phyloP scores from a whole-genome alignment of 352 stramenopile species.

The Pythium folliculosum region DNA sequence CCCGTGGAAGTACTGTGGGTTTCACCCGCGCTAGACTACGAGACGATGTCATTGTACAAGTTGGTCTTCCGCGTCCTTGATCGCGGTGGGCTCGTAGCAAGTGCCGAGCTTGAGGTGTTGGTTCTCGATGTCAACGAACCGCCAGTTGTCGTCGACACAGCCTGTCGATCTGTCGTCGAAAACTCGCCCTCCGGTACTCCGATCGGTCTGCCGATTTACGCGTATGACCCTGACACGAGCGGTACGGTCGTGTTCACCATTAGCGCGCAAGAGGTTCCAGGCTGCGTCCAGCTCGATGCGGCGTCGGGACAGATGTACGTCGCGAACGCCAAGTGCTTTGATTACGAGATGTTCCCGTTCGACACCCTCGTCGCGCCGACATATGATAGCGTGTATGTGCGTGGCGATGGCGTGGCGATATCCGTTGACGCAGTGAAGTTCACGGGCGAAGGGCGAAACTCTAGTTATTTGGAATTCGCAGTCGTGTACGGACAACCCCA shows the following conservation, averaged over 20 bases:
- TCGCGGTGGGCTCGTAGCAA: slow-evolving; percentile 15
- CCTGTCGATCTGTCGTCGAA: slow-evolving; percentile 32
- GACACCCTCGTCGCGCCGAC: slow-evolving; percentile 14
- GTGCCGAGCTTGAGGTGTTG: slow-evolving; percentile 3
- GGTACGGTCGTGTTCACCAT: slow-evolving; percentile 33
- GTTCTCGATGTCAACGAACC: slow-evolving; percentile 34
- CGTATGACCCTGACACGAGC: slow-evolving; percentile 14
- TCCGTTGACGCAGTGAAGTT: slow-evolving; percentile 20
- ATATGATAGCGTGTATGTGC: slow-evolving; percentile 8
- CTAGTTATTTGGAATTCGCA: slow-evolving; percentile 21
- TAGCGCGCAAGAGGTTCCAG: slow-evolving; percentile 34
- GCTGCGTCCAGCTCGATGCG: slow-evolving; percentile 40
- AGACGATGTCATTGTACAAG: slow-evolving; percentile 17
- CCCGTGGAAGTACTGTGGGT: slow-evolving; percentile 8
- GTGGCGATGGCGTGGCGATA: neutral
- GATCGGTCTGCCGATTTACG: slow-evolving; percentile 14
- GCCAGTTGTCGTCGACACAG: slow-evolving; percentile 31
- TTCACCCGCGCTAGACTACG: slow-evolving; percentile 18
- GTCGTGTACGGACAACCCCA: slow-evolving; percentile 10
- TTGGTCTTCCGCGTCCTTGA: slow-evolving; percentile 24
- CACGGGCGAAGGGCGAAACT: slow-evolving; percentile 15
- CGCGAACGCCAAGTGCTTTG: slow-evolving; percentile 40
- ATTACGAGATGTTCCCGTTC: slow-evolving; percentile 49
- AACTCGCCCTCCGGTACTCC: slow-evolving; percentile 33
- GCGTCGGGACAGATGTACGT: slow-evolving; percentile 46